Percentiles rank a stretch among this genome's conserved stretches.
phyloP scores from a whole-genome alignment of 768 basidiomycete species.

The Daedaleopsis sinensis region DNA sequence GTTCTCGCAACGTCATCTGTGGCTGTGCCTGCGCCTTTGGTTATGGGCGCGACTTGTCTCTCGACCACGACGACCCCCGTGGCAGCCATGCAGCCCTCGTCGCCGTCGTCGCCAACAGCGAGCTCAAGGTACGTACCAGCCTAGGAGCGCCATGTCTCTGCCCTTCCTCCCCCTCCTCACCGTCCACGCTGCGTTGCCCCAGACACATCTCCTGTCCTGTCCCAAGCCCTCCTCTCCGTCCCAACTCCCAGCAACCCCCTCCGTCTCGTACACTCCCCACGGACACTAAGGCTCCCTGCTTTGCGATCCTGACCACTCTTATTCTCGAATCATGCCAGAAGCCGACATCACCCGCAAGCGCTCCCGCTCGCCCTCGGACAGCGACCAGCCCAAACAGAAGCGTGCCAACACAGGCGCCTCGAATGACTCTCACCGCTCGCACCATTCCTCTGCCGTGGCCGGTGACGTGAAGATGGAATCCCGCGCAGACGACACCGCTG shows the following conservation, averaged over 20 bases:
- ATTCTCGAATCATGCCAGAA: constrained; percentile 79
- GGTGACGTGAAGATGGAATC: constrained; percentile 68
- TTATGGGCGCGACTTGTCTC: constrained; percentile 2
- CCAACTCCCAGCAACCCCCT: constrained; percentile 14
- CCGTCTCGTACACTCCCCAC: constrained; percentile 29
- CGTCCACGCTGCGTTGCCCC: constrained; percentile 20
- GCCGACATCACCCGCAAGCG: constrained; percentile 83
- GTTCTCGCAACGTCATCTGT: no score
- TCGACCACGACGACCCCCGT: constrained; percentile 14
- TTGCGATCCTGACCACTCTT: constrained; percentile 34
- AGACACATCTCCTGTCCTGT: constrained; percentile 24
- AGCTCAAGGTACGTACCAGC: constrained; percentile 22
- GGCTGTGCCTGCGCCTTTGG: no score
- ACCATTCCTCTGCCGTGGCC: constrained; percentile 39
- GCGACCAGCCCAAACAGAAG: constrained; percentile 80
- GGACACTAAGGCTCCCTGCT: constrained; percentile 30
- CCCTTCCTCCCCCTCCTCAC: constrained; percentile 28
- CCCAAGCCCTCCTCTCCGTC: constrained; percentile 20
- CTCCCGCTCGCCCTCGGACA: constrained; percentile 84
- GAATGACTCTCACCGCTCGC: constrained; percentile 54
- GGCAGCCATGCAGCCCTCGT: constrained; percentile 11
- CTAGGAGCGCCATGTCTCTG: constrained; percentile 16
- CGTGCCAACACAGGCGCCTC: constrained; percentile 81
- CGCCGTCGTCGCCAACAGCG: constrained; percentile 15
- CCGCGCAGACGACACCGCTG: constrained; percentile 46